Conservation (phyloP, 805 yeast genomes). For the Starmerella asiatica region DNA sequence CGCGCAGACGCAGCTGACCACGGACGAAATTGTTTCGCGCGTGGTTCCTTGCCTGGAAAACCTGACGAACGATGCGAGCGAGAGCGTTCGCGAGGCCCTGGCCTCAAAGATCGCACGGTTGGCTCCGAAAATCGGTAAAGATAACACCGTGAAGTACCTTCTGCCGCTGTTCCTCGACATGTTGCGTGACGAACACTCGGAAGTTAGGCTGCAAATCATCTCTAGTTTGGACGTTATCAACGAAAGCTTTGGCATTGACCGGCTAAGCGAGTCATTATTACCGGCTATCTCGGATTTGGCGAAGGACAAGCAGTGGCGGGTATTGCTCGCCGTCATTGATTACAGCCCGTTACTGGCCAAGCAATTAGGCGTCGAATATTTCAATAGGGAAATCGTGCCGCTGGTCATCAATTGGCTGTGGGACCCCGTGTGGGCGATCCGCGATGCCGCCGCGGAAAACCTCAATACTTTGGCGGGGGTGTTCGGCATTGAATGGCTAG, state of each 20-base stretch:
- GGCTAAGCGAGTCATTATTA: constrained; percentile 69
- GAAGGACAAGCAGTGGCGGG: constrained; percentile 95
- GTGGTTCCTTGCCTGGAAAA: constrained; percentile 74
- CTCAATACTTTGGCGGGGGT: constrained; percentile 65
- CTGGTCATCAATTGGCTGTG: constrained; percentile 95
- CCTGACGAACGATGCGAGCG: constrained; percentile 80
- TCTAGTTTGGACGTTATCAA: constrained; percentile 84
- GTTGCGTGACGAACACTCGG: constrained; percentile 95
- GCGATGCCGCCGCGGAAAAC: constrained; percentile 89
- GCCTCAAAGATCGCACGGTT: constrained; percentile 79
- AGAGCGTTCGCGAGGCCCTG: constrained; percentile 82
- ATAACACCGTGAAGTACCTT: constrained; percentile 64
- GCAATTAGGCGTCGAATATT: constrained; percentile 85
- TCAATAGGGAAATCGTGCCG: constrained; percentile 80
- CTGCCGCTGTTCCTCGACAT: constrained; percentile 81
- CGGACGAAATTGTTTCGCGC: constrained; percentile 45
- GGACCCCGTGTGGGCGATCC: constrained; percentile 92
- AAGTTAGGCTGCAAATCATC: constrained; percentile 86
- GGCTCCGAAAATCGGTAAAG: constrained; percentile 75
- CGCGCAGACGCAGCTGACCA: constrained; percentile 24
- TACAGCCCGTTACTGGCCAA: constrained; percentile 89
- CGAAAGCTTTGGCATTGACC: constrained; percentile 83
- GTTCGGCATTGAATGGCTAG: constrained; percentile 91
- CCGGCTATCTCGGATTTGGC: constrained; percentile 96
- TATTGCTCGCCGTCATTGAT: constrained; percentile 89